Percentiles rank a stretch among this genome's conserved stretches.
phyloP scores from a whole-genome alignment of 2,329 filamentous ascomycete genomes.

The Paraphoma sp. region DNA sequence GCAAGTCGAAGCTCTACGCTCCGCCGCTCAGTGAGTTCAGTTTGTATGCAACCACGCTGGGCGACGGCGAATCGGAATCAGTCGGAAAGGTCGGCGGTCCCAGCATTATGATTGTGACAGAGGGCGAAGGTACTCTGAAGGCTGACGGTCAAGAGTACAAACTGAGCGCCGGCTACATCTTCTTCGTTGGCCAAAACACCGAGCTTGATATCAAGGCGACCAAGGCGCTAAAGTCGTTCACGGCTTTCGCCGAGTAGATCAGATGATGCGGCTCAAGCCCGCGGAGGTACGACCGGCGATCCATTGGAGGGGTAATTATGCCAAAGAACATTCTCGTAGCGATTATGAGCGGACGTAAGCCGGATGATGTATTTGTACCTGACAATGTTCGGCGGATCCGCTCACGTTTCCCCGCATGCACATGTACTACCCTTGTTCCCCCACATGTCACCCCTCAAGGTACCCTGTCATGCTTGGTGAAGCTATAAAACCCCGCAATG shows the following conservation, averaged over 20 bases:
- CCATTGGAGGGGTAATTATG: slow-evolving; percentile 20
- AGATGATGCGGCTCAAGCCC: slow-evolving; percentile 16
- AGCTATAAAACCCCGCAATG: slow-evolving; percentile 35
- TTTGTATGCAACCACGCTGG: slow-evolving; percentile 67
- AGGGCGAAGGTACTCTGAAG: slow-evolving; percentile 64
- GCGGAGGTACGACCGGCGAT: slow-evolving; percentile 13
- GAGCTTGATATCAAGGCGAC: slow-evolving; percentile 55
- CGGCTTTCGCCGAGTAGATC: slow-evolving; percentile 53
- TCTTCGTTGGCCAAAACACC: slow-evolving; percentile 68
- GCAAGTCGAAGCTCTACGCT: slow-evolving; percentile 68
- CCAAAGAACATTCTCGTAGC: background rate
- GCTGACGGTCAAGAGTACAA: slow-evolving; percentile 61
- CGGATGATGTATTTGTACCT: slow-evolving; percentile 4
- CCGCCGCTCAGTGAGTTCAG: slow-evolving; percentile 77
- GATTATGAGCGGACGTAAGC: background rate
- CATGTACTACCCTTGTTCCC: slow-evolving; percentile 25
- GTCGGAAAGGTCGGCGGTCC: slow-evolving; percentile 65
- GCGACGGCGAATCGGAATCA: slow-evolving; percentile 64
- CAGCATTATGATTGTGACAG: slow-evolving; percentile 67
- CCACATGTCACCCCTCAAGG: slow-evolving; percentile 30
- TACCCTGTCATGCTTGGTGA: slow-evolving; percentile 5
- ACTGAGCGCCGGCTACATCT: slow-evolving; percentile 68
- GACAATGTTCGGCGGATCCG: slow-evolving; percentile 30
- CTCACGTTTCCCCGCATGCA: slow-evolving; percentile 28
- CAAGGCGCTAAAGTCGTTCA: slow-evolving; percentile 57